phyloP scores from a whole-genome alignment of 164 flowering plant species.

The grape (Vitis vinifera) region DNA sequence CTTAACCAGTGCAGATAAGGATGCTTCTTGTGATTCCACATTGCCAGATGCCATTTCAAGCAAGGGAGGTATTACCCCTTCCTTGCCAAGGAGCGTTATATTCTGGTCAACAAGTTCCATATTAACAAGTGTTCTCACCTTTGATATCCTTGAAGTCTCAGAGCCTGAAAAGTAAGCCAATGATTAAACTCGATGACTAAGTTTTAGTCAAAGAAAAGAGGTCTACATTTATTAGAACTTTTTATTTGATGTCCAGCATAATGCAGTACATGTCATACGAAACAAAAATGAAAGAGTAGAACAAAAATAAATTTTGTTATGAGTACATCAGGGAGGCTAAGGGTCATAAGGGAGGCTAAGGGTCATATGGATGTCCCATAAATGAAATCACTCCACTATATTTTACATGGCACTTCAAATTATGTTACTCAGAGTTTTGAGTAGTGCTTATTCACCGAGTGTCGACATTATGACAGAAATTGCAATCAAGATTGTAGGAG shows the following conservation, averaged over 20 bases:
- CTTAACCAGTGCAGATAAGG: slow-evolving; percentile 51
- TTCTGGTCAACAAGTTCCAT: slow-evolving; percentile 52
- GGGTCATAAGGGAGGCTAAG: too few relatives aligned
- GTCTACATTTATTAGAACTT: background rate
- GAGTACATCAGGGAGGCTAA: too few relatives aligned
- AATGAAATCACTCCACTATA: too few relatives aligned
- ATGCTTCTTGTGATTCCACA: slow-evolving; percentile 43
- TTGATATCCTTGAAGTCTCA: slow-evolving; percentile 40
- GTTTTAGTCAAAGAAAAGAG: slow-evolving; percentile 1
- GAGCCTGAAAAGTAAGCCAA: slow-evolving; percentile 40
- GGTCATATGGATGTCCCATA: too few relatives aligned
- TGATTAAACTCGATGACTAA: slow-evolving; percentile 7
- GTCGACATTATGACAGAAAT: too few relatives aligned
- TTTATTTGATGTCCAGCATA: background rate
- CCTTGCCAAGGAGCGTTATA: slow-evolving; percentile 54
- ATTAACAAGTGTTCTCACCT: slow-evolving; percentile 38
- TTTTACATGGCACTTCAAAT: too few relatives aligned
- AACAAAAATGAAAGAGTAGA: background rate
- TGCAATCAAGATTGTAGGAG: too few relatives aligned
- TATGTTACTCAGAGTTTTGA: too few relatives aligned
- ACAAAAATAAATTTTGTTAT: background rate
- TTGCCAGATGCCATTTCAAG: slow-evolving; percentile 55
- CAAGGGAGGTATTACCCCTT: slow-evolving; percentile 58
- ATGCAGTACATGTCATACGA: background rate
- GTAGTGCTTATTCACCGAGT: too few relatives aligned